Base-by-base conservation (phyloP, 257 asterid genomes). In the Coffea canephora region DNA sequence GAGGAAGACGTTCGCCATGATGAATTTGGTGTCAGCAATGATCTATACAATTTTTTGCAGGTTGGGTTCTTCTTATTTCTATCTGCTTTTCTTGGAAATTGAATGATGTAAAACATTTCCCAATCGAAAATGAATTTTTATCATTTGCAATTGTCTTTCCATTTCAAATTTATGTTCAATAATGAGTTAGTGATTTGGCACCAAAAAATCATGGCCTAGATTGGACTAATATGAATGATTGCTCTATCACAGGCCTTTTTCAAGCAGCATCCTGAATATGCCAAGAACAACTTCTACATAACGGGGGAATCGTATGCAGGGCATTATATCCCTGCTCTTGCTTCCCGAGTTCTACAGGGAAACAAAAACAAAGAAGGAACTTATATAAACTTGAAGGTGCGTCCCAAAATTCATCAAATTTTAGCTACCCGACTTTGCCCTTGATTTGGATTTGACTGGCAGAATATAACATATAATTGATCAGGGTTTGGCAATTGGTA, bases 401-500 rank as follows among this genome's bases (percentile, higher is more conserved):
- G 25, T 18, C 15, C 46, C 45, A 13, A 52, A 14, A 14, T 1
- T 15, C 59, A 52, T 52, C 16, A 13, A 52, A 39, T 39, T 19
- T 52, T 52, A 18, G 16, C 3, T 39, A 14, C 16, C 3, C 21
- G 0, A 18, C 14, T 21, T 49, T 8, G 6, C 43, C 69, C 4
- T 3, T 55, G n/a, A 5, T 45, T 21, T 25, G 43, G 43, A 6
- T 77, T 41, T 49, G 65, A 39, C n/a, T 18, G 10, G 41, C 12
- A 75, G 25, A 8, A 3, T 12, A 1, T 45, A 7, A 7, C 25
- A 61, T 3, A 52, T 43, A 19, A 23, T 75, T 59, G 45, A 62
- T 49, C 82, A 89, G 94, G 96, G 94, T 64, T 80, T 91, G 23
- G 96, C 90, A 36, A 89, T 91, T 39, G 96, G 96, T 39, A 89